These are phyloP conservation scores for Teunomyces cretensis DNA, from an alignment of 805 yeast genomes.

Conservation along the genomic window DNA sequence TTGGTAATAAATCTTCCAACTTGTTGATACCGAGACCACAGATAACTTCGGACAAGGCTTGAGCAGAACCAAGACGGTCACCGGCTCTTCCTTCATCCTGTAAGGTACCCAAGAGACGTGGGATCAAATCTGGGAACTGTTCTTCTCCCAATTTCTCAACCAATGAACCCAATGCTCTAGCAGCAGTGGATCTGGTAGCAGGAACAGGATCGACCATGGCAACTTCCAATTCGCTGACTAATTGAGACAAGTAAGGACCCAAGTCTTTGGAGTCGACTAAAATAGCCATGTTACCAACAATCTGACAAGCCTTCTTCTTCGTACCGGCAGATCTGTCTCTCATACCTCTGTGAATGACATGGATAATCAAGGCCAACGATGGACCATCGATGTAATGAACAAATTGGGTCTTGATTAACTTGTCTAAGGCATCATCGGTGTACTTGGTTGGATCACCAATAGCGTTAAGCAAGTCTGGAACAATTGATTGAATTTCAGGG, in stretches of 20 bases:
- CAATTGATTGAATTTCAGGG: slow-evolving; percentile 93
- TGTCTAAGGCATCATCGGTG: slow-evolving; percentile 85
- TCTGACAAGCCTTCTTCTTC: slow-evolving; percentile 92
- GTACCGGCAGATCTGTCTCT: slow-evolving; percentile 90
- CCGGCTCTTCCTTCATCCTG: slow-evolving; percentile 79
- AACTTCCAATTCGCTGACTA: slow-evolving; percentile 78
- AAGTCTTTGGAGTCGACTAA: slow-evolving; percentile 87
- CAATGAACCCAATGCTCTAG: slow-evolving; percentile 93
- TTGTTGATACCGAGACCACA: slow-evolving; percentile 87
- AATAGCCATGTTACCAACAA: slow-evolving; percentile 98
- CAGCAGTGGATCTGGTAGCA: slow-evolving; percentile 93
- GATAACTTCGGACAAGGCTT: slow-evolving; percentile 90
- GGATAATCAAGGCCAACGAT: slow-evolving; percentile 89
- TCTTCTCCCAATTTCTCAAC: slow-evolving; percentile 97
- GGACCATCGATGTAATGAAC: slow-evolving; percentile 99
- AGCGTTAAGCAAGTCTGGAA: slow-evolving; percentile 83
- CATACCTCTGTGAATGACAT: slow-evolving; percentile 94
- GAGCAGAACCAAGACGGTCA: slow-evolving; percentile 95
- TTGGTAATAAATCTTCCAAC: slow-evolving; percentile 85
- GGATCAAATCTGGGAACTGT: slow-evolving; percentile 87
- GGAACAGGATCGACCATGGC: slow-evolving; percentile 99
- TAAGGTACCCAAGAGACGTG: slow-evolving; percentile 71
- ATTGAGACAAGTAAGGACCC: slow-evolving; percentile 73
- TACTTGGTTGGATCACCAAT: slow-evolving; percentile 93
- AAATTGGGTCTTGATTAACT: slow-evolving; percentile 84